Percentiles rank a stretch among this genome's conserved stretches.
Conservation (phyloP, 2,329 filamentous ascomycete species). For the Hymenoscyphus infarciens region DNA sequence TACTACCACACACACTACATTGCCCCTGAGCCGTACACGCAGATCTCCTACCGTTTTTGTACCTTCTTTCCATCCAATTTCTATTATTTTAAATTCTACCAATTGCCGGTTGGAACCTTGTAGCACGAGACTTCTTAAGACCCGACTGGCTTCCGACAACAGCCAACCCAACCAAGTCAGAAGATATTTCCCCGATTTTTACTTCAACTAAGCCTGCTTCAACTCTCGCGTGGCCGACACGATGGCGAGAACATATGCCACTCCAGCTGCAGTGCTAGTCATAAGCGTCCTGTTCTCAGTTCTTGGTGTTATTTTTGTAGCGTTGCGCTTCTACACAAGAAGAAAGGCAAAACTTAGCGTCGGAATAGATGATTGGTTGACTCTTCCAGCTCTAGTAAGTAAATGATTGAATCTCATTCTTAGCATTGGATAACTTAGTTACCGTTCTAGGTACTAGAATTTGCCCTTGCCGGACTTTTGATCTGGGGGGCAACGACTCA, state of each 20-base stretch:
- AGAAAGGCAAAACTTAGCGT: slow-evolving; percentile 4
- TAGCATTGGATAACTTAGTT: background rate
- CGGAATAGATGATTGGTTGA: slow-evolving; percentile 7
- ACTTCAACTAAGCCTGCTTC: background rate
- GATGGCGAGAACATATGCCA: slow-evolving; percentile 9
- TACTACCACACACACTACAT: too few relatives aligned
- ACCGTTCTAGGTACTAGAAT: background rate
- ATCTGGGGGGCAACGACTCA: slow-evolving; percentile 2
- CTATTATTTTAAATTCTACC: background rate
- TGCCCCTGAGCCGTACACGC: too few relatives aligned
- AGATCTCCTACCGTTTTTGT: background rate
- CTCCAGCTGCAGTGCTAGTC: slow-evolving; percentile 1
- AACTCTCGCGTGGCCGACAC: background rate
- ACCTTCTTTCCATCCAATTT: background rate
- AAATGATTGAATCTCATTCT: background rate
- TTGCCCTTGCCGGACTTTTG: slow-evolving; percentile 5
- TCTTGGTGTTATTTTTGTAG: slow-evolving; percentile 2
- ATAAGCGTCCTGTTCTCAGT: slow-evolving; percentile 3
- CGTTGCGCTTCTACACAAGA: slow-evolving; percentile 4
- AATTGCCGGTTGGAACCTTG: background rate
- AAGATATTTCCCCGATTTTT: too few relatives aligned
- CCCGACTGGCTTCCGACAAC: too few relatives aligned
- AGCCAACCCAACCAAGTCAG: too few relatives aligned
- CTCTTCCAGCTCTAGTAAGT: slow-evolving; percentile 3
- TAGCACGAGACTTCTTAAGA: background rate